Evolutionary conservation across 345 rosid genomes (phyloP), one percentile per base, ranked within the genome.

Genomic region (Excoecaria agallocha): DNA sequence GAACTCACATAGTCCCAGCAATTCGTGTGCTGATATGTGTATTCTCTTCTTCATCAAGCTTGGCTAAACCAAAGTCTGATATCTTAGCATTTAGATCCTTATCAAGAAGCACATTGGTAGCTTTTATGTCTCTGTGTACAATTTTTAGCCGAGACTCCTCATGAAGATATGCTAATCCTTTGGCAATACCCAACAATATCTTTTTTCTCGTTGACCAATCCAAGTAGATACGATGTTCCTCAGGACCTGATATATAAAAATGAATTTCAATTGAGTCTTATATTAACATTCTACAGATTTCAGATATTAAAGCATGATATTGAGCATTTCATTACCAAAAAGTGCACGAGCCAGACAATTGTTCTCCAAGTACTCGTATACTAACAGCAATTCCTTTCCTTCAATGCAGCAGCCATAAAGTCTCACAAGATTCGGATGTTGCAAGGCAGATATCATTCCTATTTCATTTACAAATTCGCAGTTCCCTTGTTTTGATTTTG

Each of bases 131-230:
- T 74, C 93, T 82, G 76, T 89, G 93, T 63, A 89, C 91, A 73
- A 89, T 89, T 79, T 89, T 89, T 65, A 89, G 78, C 72, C 89
- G 84, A 1, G 94, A 89, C 81, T 89, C 94, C 78, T 87, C 94
- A 3, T 89, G 94, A 68, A 87, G 91, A 70, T 84, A 85, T 57
- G 85, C 85, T 30, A 89, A 79, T 43, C 94, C 94, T 73, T 43
- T 81, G 4, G 91, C 94, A 38, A 89, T 86, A 2, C 81, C 89
- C 57, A 82, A 17, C 70, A 87, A 63, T 71, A 89, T 86, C 76
- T 76, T 85, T 74, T 74, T 86, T 72, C 91, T 89, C 35, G 88
- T 84, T 49, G 77, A 43, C 91, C 94, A 87, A 38, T 87, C 85
- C 84, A 89, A 79, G 58, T 78, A 63, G 37, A 87, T 79, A 56